Conservation (phyloP, 495 filamentous ascomycete species). For the Geopyxis carbonaria region DNA sequence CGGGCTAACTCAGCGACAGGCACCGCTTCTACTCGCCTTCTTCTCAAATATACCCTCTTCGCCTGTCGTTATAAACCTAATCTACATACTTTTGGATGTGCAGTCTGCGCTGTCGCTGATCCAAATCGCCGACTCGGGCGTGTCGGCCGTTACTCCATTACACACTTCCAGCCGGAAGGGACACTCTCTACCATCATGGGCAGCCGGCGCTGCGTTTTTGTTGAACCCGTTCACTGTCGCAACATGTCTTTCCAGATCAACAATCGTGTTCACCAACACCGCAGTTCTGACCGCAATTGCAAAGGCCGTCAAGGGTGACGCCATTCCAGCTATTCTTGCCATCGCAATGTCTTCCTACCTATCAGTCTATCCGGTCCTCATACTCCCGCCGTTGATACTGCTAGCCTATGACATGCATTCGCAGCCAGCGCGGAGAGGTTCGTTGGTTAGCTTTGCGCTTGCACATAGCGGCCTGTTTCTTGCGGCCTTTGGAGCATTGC, state of each 20-base stretch:
- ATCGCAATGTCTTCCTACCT: slow-evolving; percentile 76
- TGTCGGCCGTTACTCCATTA: slow-evolving; percentile 50
- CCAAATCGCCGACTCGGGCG: slow-evolving; percentile 66
- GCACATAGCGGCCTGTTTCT: slow-evolving; percentile 33
- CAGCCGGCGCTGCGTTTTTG: slow-evolving; percentile 71
- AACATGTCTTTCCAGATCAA: slow-evolving; percentile 82
- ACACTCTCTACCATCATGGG: slow-evolving; percentile 55
- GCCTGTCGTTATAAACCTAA: slow-evolving; percentile 50
- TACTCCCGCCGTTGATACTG: slow-evolving; percentile 66
- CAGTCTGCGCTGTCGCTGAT: slow-evolving; percentile 68
- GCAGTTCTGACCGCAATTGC: slow-evolving; percentile 72
- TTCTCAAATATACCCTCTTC: slow-evolving; percentile 70
- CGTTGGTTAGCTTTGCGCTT: slow-evolving; percentile 31
- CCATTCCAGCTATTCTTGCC: slow-evolving; percentile 65
- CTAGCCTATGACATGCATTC: slow-evolving; percentile 56
- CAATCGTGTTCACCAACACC: slow-evolving; percentile 75
- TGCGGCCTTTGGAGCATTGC: slow-evolving; percentile 37
- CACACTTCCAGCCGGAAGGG: slow-evolving; percentile 65
- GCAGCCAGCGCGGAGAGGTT: slow-evolving; percentile 8
- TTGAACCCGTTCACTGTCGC: slow-evolving; percentile 93
- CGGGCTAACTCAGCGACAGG: slow-evolving; percentile 30
- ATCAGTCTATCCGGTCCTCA: slow-evolving; percentile 74
- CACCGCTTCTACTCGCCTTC: slow-evolving; percentile 75
- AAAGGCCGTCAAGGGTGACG: slow-evolving; percentile 58
- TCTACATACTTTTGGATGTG: slow-evolving; percentile 71